Conservation (phyloP, 352 stramenopile species). For the Phytopythium aichiense region DNA sequence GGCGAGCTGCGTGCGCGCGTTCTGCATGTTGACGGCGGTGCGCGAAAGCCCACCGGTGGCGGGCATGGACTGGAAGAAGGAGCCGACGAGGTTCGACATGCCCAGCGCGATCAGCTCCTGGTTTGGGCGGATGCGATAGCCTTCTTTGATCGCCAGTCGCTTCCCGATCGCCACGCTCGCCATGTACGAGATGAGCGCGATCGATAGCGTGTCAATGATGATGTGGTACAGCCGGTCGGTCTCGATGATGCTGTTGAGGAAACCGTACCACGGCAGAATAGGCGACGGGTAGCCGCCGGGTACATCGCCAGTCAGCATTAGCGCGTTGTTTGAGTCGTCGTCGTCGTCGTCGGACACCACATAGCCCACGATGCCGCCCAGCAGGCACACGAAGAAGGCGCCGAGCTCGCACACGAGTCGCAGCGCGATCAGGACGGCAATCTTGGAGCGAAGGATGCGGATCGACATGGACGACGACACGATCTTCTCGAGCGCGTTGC, state of each 20-base stretch:
- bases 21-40: slow-evolving; percentile 89
- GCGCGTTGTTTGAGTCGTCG: slow-evolving; percentile 24
- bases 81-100: slow-evolving; percentile 80
- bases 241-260: slow-evolving; percentile 38
- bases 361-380: slow-evolving; percentile 56
- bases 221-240: slow-evolving; percentile 51
- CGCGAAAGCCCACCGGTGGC: slow-evolving; percentile 86
- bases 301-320: slow-evolving; percentile 70
- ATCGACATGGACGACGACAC: slow-evolving; percentile 30
- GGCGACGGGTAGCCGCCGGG: slow-evolving; percentile 61
- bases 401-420: slow-evolving; percentile 52
- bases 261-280: slow-evolving; percentile 46
- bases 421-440: slow-evolving; percentile 34
- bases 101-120: slow-evolving; percentile 87
- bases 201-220: slow-evolving; percentile 64
- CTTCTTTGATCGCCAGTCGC: slow-evolving; percentile 71
- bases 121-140: slow-evolving; percentile 63
- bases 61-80: slow-evolving; percentile 84
- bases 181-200: slow-evolving; percentile 89
- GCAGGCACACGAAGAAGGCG: slow-evolving; percentile 66
- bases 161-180: slow-evolving; percentile 89
- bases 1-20: slow-evolving; percentile 77
- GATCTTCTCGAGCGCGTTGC: slow-evolving; percentile 19
- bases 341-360: slow-evolving; percentile 10
- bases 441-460: slow-evolving; percentile 42